Evolutionary conservation across 306 rosid genomes (phyloP).

Genomic region (Abrus pulchellus): DNA sequence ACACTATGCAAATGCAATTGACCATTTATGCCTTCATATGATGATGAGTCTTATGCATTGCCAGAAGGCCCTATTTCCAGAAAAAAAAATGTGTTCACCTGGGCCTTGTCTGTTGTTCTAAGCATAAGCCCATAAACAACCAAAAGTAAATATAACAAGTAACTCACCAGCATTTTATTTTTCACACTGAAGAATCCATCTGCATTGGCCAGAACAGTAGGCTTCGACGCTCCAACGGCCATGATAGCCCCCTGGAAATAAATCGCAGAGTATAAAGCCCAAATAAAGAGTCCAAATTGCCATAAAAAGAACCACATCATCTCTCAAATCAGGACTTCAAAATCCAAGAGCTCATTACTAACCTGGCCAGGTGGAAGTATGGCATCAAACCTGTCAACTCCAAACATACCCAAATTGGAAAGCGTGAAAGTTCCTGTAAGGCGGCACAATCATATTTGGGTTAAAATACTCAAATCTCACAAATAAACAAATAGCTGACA

Average conservation of each 20-base stretch:
- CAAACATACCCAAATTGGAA: constrained; percentile 92
- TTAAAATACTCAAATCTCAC: constrained; percentile 25
- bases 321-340: background rate
- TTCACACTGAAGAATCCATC: constrained; percentile 80
- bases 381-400: constrained; percentile 91
- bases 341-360: constrained; percentile 32
- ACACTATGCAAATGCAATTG: background rate
- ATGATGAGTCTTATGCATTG: constrained; percentile 5
- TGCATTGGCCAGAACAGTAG: constrained; percentile 65
- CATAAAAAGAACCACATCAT: constrained; percentile 21
- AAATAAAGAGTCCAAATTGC: background rate
- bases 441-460: constrained; percentile 22
- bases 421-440: constrained; percentile 80
- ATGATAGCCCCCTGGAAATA: constrained; percentile 82
- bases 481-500: background rate
- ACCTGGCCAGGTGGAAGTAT: constrained; percentile 96
- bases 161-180: constrained; percentile 82
- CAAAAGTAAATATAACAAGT: background rate
- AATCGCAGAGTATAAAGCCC: constrained; percentile 38
- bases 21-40: constrained; percentile 5
- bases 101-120: background rate
- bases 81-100: background rate
- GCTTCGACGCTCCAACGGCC: constrained; percentile 94
- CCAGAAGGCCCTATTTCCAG: background rate
- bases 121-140: background rate